Conservation (phyloP, 345 rosid species). For the Lumnitzera racemosa region DNA sequence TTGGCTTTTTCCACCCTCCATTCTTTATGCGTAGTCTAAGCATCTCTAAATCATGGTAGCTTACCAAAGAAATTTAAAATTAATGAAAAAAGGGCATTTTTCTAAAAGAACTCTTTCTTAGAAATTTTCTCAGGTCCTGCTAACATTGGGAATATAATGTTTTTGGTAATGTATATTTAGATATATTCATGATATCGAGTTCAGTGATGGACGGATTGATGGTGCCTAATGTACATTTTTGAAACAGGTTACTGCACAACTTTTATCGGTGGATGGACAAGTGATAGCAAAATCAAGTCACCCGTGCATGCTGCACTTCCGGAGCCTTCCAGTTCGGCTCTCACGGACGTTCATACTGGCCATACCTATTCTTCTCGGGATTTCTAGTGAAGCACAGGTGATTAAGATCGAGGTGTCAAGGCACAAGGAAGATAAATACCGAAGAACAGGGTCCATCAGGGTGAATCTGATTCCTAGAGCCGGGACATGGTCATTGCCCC, state of each 20-base stretch:
- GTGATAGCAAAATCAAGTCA: constrained; percentile 52
- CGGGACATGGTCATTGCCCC: constrained; percentile 46
- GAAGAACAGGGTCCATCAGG: constrained; percentile 47
- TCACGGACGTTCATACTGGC: constrained; percentile 44
- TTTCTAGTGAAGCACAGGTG: constrained; percentile 61
- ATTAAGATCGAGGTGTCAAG: constrained; percentile 29
- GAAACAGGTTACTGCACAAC: constrained; percentile 57
- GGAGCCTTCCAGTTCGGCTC: constrained; percentile 60
- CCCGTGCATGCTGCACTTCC: constrained; percentile 61
- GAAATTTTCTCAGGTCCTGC: too few species aligned
- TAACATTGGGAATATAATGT: too few species aligned
- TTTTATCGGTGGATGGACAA: constrained; percentile 35
- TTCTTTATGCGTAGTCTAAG: too few species aligned
- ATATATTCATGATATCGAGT: too few species aligned
- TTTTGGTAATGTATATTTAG: too few species aligned
- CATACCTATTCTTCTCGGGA: constrained; percentile 50
- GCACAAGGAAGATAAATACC: constrained; percentile 47
- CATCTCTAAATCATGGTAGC: too few species aligned
- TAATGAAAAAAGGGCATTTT: too few species aligned
- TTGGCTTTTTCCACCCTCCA: too few species aligned
- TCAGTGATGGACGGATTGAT: background rate
- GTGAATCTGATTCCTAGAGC: constrained; percentile 57
- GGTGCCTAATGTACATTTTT: background rate
- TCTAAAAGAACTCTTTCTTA: too few species aligned
- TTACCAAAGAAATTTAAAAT: too few species aligned